Percentiles rank a stretch among this genome's conserved stretches.
Conservation (phyloP, 495 filamentous ascomycete species). For the Letharia columbiana region DNA sequence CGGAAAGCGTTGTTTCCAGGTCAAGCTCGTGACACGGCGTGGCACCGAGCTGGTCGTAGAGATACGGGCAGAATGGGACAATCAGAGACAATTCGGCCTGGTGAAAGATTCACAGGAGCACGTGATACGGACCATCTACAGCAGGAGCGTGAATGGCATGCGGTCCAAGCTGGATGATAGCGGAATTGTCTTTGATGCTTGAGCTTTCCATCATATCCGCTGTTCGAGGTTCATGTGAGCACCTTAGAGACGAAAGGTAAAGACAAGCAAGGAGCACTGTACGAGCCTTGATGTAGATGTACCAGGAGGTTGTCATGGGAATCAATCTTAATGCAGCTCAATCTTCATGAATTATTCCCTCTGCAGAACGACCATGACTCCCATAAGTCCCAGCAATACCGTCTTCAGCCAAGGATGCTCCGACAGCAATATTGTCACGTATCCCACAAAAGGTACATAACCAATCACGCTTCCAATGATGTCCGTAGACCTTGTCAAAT, state of each 20-base stretch:
- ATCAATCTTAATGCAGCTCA: background rate
- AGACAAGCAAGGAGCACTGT: background rate
- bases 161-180: background rate
- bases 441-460: conserved; percentile 94
- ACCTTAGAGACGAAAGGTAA: background rate
- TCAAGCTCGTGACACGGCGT: background rate
- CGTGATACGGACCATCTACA: background rate
- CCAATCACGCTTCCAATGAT: conserved; percentile 90
- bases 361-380: conserved; percentile 85
- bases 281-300: background rate
- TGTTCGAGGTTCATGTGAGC: background rate
- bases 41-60: background rate
- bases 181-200: background rate
- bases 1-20: background rate
- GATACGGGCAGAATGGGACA: background rate
- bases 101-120: background rate
- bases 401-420: conserved; percentile 98
- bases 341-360: conserved; percentile 50
- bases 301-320: background rate
- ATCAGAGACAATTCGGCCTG: background rate
- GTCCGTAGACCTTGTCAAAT: conserved; percentile 71
- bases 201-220: background rate
- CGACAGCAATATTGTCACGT: conserved; percentile 92
- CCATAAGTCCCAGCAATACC: conserved; percentile 89
- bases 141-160: conserved; percentile 1